Evolutionary conservation across 2,329 filamentous ascomycete genomes (phyloP), one percentile per base, ranked within the genome.

Genomic region (Fusarium marasasianum): DNA sequence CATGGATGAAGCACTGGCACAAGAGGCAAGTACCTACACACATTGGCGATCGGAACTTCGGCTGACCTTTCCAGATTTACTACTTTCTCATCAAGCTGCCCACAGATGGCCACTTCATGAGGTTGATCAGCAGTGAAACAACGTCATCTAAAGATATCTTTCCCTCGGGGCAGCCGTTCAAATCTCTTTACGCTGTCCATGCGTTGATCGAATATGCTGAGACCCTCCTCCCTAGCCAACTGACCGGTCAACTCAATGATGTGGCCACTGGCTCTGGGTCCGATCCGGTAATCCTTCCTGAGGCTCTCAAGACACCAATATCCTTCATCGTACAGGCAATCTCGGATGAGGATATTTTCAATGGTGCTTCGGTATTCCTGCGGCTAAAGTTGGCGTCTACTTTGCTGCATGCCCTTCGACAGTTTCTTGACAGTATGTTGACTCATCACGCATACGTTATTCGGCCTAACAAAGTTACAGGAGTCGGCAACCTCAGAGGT

Each of bases 121-220:
- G 87, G 33, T 85, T 88, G 33, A 88, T 96, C 58, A 87, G 89
- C 58, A 86, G 87, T 14, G 82, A 86, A 5, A 79, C 82, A 3
- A 86, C 85, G n/a, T 84, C 87, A 1, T 88, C 91, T 67, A 81
- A 83, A 17, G 87, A 92, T 17, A 83, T 95, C 3, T 95, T 96
- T 69, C 91, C 93, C 12, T 81, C 89, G 4, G 87, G 88, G 1
- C 90, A 92, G 66, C 92, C 92, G 5, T 95, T 91, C 84, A 93
- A 92, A 76, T 90, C 91, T 5, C 85, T 95, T 2, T 97, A 95
- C 79, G 92, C 92, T 6, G 82, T 94, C 2, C 88, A 92, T 77
- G 89, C 91, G 2, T 84, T 97, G 44, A 84, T 86, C 29, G 87
- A 90, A 62, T 92, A 91, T 79, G 85, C 94, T 44, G 83, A 85